Conservation (phyloP, 805 yeast genomes). For the Candida anglica region DNA sequence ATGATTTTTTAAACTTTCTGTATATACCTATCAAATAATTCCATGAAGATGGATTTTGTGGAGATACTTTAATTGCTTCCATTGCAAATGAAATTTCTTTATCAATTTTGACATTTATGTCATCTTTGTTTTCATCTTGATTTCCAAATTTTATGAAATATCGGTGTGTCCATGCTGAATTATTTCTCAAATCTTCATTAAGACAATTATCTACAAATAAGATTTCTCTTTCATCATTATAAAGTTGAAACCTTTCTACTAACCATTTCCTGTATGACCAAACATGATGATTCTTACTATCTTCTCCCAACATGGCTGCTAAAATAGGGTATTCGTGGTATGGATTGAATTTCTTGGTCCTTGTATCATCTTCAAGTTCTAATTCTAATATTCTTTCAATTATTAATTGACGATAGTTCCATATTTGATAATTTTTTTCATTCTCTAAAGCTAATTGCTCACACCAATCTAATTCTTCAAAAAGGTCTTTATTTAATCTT, state of each 20-base stretch:
- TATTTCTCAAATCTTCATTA: constrained; percentile 69
- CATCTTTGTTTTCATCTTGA: constrained; percentile 10
- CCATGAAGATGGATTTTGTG: constrained; percentile 87
- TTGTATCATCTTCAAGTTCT: constrained; percentile 12
- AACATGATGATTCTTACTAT: constrained; percentile 90
- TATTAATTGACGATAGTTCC: constrained; percentile 84
- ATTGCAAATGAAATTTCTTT: constrained; percentile 54
- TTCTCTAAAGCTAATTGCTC: constrained; percentile 69
- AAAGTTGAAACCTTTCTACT: constrained; percentile 51
- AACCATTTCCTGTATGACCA: constrained; percentile 94
- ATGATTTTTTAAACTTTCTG: constrained; percentile 15
- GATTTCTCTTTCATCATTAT: constrained; percentile 43
- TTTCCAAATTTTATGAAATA: constrained; percentile 50
- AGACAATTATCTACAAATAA: constrained; percentile 47
- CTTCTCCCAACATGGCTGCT: constrained; percentile 67
- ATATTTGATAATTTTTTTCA: constrained; percentile 93
- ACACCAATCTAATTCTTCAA: constrained; percentile 72
- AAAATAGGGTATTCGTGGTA: constrained; percentile 64
- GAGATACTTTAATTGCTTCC: constrained; percentile 51
- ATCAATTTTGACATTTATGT: constrained; percentile 15
- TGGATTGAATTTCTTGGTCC: constrained; percentile 25
- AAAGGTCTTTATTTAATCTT: constrained; percentile 32
- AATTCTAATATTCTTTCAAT: constrained; percentile 31
- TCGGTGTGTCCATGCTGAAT: constrained; percentile 92
- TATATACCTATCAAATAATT: constrained; percentile 67